These are phyloP conservation scores for Metahyphopichia silvanorum DNA, from an alignment of 805 yeast genomes.

Conservation along the genomic window DNA sequence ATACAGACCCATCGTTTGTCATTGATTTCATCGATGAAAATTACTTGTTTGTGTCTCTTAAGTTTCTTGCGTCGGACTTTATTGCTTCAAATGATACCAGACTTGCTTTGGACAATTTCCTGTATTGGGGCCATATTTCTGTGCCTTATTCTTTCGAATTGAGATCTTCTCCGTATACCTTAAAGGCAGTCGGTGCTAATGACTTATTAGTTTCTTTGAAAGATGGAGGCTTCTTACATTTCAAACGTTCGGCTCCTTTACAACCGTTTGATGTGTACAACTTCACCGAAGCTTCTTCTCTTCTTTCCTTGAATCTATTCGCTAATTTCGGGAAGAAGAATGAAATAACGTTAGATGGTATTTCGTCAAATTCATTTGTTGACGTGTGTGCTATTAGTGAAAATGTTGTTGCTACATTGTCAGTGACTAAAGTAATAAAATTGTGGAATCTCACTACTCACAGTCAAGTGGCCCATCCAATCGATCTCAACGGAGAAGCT, in stretches of 20 bases:
- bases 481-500: slow-evolving; percentile 8
- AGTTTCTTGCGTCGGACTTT: slow-evolving; percentile 44
- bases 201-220: slow-evolving; percentile 56
- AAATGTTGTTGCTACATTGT: slow-evolving; percentile 44
- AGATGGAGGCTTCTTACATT: slow-evolving; percentile 75
- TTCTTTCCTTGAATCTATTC: slow-evolving; percentile 26
- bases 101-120: slow-evolving; percentile 28
- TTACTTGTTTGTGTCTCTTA: slow-evolving; percentile 51
- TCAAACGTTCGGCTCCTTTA: slow-evolving; percentile 39
- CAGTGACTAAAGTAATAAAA: slow-evolving; percentile 52
- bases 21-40: slow-evolving; percentile 53
- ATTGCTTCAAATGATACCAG: slow-evolving; percentile 12
- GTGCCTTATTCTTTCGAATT: slow-evolving; percentile 59
- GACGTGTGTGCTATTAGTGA: slow-evolving; percentile 37
- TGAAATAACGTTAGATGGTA: slow-evolving; percentile 27
- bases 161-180: slow-evolving; percentile 22
- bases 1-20: slow-evolving; percentile 13
- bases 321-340: slow-evolving; percentile 16
- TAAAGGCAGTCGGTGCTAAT: slow-evolving; percentile 40
- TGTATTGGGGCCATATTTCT: slow-evolving; percentile 64
- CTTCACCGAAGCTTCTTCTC: slow-evolving; percentile 49
- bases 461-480: slow-evolving; percentile 14
- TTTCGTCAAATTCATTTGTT: slow-evolving; percentile 41
- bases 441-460: slow-evolving; percentile 55
- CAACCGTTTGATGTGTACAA: slow-evolving; percentile 39